phyloP scores from a whole-genome alignment of 2,329 filamentous ascomycete species.

The Clarireedia monteithiana region DNA sequence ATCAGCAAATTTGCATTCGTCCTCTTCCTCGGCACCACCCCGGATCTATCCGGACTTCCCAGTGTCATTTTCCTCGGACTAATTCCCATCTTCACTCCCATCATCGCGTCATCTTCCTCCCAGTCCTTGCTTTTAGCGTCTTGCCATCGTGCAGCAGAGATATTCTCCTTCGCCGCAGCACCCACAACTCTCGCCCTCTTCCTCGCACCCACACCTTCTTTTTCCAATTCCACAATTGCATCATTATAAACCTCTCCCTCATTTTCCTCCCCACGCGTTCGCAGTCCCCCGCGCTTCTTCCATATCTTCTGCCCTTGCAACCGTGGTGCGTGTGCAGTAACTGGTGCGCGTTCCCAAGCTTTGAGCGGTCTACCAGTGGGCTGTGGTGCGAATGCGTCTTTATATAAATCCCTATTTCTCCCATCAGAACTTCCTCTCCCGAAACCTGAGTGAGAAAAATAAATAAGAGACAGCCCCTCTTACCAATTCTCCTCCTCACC shows the following conservation, averaged over 20 bases:
- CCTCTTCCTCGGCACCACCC: conserved; percentile 24
- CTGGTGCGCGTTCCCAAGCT: conserved; percentile 27
- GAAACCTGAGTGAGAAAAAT: not conserved
- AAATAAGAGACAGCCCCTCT: conserved; percentile 10
- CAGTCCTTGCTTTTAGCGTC: conserved; percentile 1
- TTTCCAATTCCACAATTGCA: conserved; percentile 29
- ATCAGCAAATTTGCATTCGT: conserved; percentile 28
- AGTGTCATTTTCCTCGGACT: conserved; percentile 14
- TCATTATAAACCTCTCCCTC: conserved; percentile 15
- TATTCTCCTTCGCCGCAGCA: conserved; percentile 28
- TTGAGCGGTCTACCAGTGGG: conserved; percentile 13
- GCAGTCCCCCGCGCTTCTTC: conserved; percentile 20
- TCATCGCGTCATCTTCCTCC: not conserved
- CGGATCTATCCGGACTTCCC: not conserved
- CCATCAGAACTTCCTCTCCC: not conserved
- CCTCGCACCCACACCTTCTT: conserved; percentile 28
- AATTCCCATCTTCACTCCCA: not conserved
- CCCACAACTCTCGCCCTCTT: conserved; percentile 29
- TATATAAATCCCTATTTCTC: conserved; percentile 22
- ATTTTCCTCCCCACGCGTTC: conserved; percentile 11
- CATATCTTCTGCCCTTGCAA: conserved; percentile 29
- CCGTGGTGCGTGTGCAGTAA: conserved; percentile 26
- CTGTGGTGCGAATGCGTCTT: conserved; percentile 24
- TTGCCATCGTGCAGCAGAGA: conserved; percentile 28
- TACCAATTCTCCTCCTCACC: conserved; percentile 7